phyloP scores from a whole-genome alignment of 1,284 basidiomycete species.

The Psilocybe mexicana region DNA sequence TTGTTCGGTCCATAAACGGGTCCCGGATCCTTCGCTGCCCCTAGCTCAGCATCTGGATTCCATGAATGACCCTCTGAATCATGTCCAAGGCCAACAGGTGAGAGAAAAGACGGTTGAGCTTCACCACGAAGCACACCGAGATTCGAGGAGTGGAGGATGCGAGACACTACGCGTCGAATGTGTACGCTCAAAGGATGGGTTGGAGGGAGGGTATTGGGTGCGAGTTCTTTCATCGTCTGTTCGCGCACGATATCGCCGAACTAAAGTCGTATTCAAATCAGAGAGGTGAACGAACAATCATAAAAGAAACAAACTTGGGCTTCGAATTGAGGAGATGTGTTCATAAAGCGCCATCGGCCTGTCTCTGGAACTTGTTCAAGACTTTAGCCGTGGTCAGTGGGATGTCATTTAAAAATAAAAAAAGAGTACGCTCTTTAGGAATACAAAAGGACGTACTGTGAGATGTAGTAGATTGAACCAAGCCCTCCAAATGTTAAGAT shows the following conservation, averaged over 20 bases:
- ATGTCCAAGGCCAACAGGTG: constrained; percentile 18
- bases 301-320: constrained; percentile 36
- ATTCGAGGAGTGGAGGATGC: constrained; percentile 74
- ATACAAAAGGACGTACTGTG: constrained; percentile 50
- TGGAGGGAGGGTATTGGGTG: constrained; percentile 62
- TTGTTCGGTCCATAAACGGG: constrained; percentile 28
- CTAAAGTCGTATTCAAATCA: constrained; percentile 20
- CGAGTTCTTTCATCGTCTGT: constrained; percentile 57
- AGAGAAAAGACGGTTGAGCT: constrained; percentile 24
- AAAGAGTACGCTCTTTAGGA: too few relatives aligned
- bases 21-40: constrained; percentile 18
- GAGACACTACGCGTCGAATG: constrained; percentile 68
- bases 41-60: constrained; percentile 32
- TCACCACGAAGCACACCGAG: constrained; percentile 61
- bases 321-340: constrained; percentile 64
- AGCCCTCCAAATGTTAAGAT: constrained; percentile 17
- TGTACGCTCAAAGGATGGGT: constrained; percentile 67
- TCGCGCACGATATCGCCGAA: constrained; percentile 52
- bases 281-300: not conserved
- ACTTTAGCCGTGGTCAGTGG: constrained; percentile 40
- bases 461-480: constrained; percentile 55
- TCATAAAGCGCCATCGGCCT: constrained; percentile 85
- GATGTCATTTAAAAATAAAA: too few relatives aligned
- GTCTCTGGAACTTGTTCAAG: constrained; percentile 83
- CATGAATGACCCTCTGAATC: constrained; percentile 34